Percentiles rank a stretch among this genome's conserved stretches.
phyloP scores from a whole-genome alignment of 495 filamentous ascomycete species.

The Lasiosphaeria ovina region DNA sequence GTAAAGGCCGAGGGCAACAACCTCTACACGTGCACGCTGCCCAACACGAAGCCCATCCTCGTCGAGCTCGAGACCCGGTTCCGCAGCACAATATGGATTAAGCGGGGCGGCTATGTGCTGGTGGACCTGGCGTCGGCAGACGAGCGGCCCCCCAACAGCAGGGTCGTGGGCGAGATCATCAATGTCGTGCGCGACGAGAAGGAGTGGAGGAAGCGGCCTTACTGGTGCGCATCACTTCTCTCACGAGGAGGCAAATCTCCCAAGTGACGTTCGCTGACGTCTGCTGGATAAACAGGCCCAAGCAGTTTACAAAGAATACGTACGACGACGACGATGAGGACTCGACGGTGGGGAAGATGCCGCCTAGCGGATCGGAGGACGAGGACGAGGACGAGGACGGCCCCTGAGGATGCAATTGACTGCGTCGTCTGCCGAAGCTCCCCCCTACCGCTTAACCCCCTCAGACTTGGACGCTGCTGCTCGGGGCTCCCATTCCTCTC shows the following conservation, averaged over 20 bases:
- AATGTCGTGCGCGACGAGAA: slow-evolving; percentile 92
- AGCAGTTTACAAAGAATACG: slow-evolving; percentile 67
- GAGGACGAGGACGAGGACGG: slow-evolving; percentile 40
- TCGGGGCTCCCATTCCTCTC: slow-evolving; percentile 36
- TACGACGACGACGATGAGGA: slow-evolving; percentile 67
- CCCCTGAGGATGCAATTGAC: background rate
- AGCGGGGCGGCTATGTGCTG: slow-evolving; percentile 80
- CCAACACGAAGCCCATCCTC: slow-evolving; percentile 55
- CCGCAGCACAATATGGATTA: slow-evolving; percentile 88
- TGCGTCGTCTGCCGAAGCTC: background rate
- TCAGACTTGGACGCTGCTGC: slow-evolving; percentile 22
- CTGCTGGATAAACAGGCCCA: slow-evolving; percentile 59
- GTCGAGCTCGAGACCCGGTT: slow-evolving; percentile 80
- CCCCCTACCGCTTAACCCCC: slow-evolving; percentile 19
- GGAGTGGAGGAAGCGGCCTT: slow-evolving; percentile 83
- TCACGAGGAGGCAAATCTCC: background rate
- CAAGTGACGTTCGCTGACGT: slow-evolving; percentile 5
- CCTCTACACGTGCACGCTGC: slow-evolving; percentile 71
- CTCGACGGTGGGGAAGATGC: slow-evolving; percentile 78
- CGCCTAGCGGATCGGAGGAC: slow-evolving; percentile 66
- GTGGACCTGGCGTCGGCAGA: slow-evolving; percentile 66
- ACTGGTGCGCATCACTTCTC: slow-evolving; percentile 61
- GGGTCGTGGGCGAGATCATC: slow-evolving; percentile 83
- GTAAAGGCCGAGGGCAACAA: slow-evolving; percentile 83
- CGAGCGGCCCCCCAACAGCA: slow-evolving; percentile 68